Evolutionary conservation across 352 stramenopile genomes (phyloP).

Genomic region (Pythium volutum): DNA sequence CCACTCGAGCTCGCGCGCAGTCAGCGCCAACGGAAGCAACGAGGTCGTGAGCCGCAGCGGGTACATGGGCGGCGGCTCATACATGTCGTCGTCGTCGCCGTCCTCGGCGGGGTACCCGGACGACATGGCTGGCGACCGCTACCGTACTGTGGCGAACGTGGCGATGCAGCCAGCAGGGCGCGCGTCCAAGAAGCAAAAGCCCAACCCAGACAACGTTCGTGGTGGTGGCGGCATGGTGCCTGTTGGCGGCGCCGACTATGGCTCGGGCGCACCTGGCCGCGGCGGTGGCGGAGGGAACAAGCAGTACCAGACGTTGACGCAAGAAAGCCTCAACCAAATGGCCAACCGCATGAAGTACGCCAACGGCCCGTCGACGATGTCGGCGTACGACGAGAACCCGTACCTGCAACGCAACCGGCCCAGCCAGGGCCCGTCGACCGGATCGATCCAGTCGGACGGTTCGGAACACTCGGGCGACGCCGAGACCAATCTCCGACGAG

Average conservation of each 20-base stretch:
- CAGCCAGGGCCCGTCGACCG: constrained; percentile 47
- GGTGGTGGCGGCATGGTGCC: constrained; percentile 7
- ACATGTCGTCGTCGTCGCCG: constrained; percentile 23
- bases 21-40: background rate
- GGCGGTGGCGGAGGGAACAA: constrained; percentile 2
- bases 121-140: constrained; percentile 40
- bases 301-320: constrained; percentile 39
- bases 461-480: constrained; percentile 61
- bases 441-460: constrained; percentile 61
- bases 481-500: constrained; percentile 76
- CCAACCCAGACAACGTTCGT: constrained; percentile 14
- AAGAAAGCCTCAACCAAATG: constrained; percentile 63
- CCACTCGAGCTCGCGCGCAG: constrained; percentile 36
- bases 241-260: background rate
- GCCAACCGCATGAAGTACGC: constrained; percentile 49
- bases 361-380: constrained; percentile 31
- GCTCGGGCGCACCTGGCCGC: background rate
- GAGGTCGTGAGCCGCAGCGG: constrained; percentile 21
- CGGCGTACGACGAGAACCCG: constrained; percentile 60
- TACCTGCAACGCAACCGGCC: constrained; percentile 46
- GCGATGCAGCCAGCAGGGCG: constrained; percentile 53
- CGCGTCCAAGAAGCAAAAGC: constrained; percentile 58
- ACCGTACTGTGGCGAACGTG: constrained; percentile 43
- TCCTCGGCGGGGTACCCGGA: constrained; percentile 26
- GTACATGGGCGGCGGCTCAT: constrained; percentile 18